phyloP scores from a whole-genome alignment of 495 filamentous ascomycete species.

The Annulohypoxylon stygium region DNA sequence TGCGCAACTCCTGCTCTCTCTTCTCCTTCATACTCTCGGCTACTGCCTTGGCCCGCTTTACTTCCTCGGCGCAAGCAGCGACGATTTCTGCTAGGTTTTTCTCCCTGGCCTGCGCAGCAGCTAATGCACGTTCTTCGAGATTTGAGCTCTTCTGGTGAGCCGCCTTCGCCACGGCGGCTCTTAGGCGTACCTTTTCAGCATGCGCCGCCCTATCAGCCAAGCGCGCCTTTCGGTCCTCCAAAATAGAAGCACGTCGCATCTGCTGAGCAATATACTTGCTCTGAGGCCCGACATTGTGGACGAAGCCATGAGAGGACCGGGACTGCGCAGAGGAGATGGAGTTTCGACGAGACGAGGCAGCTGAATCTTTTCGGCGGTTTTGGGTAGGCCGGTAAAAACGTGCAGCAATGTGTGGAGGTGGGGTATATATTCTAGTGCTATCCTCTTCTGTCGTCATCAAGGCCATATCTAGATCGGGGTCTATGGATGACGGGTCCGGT shows the following conservation, averaged over 20 bases:
- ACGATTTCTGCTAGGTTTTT: conserved; percentile 93
- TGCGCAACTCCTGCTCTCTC: conserved; percentile 85
- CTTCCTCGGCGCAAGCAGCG: conserved; percentile 94
- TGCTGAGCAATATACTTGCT: conserved; percentile 90
- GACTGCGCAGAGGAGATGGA: conserved; percentile 91
- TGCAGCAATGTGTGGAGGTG: conserved; percentile 86
- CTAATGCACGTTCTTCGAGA: conserved; percentile 85
- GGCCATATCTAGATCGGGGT: conserved; percentile 53
- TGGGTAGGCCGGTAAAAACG: conserved; percentile 82
- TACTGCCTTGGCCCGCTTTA: conserved; percentile 90
- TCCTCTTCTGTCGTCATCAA: conserved; percentile 59
- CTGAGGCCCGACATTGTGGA: conserved; percentile 72
- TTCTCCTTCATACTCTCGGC: conserved; percentile 93
- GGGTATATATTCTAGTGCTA: conserved; percentile 65
- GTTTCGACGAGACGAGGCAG: conserved; percentile 87
- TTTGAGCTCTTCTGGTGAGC: conserved; percentile 70
- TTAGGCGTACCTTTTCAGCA: conserved; percentile 95
- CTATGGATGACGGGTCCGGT: conserved; percentile 51
- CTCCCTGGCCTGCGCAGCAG: conserved; percentile 92
- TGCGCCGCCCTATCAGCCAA: conserved; percentile 94
- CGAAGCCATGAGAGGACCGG: conserved; percentile 69
- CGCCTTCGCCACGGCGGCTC: conserved; percentile 87
- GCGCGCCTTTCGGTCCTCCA: conserved; percentile 92
- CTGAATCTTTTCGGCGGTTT: conserved; percentile 82
- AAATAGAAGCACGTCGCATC: conserved; percentile 88